Evolutionary conservation across 768 basidiomycete genomes (phyloP).

Genomic region (Zangia roseola): DNA sequence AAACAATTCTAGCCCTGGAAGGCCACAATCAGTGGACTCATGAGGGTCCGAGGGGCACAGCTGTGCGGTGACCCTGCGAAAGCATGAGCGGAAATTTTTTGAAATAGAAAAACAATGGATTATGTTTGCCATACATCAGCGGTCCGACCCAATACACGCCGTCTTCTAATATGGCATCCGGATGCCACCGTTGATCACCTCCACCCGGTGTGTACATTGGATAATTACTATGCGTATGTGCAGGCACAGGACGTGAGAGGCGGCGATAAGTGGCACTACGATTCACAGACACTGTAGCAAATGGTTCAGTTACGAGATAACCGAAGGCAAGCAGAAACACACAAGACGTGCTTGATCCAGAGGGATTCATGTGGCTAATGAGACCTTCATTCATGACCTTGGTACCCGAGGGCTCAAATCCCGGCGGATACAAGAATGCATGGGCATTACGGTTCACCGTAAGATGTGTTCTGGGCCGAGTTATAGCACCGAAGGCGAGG

Average conservation of each 20-base stretch:
- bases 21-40: conserved; percentile 34
- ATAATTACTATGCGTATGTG: conserved; percentile 55
- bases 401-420: conserved; percentile 40
- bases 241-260: conserved; percentile 58
- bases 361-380: background rate
- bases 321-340: background rate
- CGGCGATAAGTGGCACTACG: conserved; percentile 35
- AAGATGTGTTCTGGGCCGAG: conserved; percentile 53
- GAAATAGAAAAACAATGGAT: background rate
- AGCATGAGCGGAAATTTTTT: conserved; percentile 10
- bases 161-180: conserved; percentile 51
- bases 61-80: conserved; percentile 59
- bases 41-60: conserved; percentile 46
- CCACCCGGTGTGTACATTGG: conserved; percentile 74
- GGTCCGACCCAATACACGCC: conserved; percentile 74
- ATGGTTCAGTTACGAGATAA: background rate
- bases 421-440: conserved; percentile 66
- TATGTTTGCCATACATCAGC: conserved; percentile 51
- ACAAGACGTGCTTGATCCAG: conserved; percentile 6
- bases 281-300: background rate
- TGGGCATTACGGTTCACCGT: conserved; percentile 69
- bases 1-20: conserved; percentile 51
- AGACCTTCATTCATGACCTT: conserved; percentile 1
- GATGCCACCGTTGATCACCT: conserved; percentile 62
- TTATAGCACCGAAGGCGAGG: conserved; percentile 65